A percentile compares a stretch with the other conserved stretches of the same genome.
Evolutionary conservation across 257 asterid genomes (phyloP).

Genomic region (Plectranthus barbatus): DNA sequence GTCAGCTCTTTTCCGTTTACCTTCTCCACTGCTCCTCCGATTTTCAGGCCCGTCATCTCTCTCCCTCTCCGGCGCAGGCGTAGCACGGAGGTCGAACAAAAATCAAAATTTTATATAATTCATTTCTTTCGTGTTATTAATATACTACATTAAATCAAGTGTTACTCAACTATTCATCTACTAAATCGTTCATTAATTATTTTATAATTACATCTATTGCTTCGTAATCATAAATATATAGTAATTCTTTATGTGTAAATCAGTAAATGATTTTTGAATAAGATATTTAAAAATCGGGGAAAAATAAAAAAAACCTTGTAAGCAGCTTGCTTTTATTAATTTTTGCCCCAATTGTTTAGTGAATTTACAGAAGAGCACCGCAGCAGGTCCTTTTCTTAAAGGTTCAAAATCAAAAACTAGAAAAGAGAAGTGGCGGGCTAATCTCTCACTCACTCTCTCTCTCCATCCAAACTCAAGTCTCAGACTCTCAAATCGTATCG

Average conservation of each 20-base stretch:
- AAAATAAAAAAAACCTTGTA: no score
- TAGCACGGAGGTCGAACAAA: no score
- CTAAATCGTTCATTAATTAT: no score
- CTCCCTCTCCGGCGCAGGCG: neutral
- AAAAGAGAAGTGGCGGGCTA: slow-evolving; percentile 48
- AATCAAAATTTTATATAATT: no score
- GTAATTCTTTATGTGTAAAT: no score
- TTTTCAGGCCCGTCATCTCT: slow-evolving; percentile 41
- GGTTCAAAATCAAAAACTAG: slow-evolving; percentile 9
- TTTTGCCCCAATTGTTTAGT: neutral
- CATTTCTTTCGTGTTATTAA: no score
- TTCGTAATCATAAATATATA: no score
- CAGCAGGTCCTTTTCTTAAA: neutral
- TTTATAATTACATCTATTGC: no score
- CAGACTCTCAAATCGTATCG: neutral
- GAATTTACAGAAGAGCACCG: neutral
- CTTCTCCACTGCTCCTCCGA: slow-evolving; percentile 63
- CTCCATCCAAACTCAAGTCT: neutral
- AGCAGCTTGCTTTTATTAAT: neutral
- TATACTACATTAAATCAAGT: no score
- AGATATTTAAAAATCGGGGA: no score
- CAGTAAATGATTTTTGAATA: no score
- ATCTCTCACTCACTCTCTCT: neutral
- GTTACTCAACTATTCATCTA: no score
- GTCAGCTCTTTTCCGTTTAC: slow-evolving; percentile 56